A percentile compares a stretch with the other conserved stretches of the same genome.
These are phyloP conservation scores for Pseudotsuga menziesii DNA, from an alignment of 75 land plant species.

Conservation along the genomic window DNA sequence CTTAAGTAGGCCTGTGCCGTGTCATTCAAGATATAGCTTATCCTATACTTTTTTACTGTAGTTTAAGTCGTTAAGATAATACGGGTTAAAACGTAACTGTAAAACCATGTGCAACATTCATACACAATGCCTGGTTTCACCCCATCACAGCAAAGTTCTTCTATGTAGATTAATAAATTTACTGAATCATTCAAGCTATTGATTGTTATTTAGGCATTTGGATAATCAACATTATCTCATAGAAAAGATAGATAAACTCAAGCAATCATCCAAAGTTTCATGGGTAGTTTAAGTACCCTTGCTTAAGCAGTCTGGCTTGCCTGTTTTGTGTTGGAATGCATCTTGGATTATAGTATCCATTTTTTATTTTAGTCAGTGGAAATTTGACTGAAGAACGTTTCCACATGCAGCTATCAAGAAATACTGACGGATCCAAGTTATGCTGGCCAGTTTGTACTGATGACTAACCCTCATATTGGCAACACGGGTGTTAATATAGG, in stretches of 20 bases:
- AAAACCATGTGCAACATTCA: too few relatives aligned
- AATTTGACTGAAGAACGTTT: not conserved
- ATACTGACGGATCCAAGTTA: constrained; percentile 98
- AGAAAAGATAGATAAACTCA: not conserved
- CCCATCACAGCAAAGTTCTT: too few relatives aligned
- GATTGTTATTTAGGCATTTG: not conserved
- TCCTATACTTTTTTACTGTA: too few relatives aligned
- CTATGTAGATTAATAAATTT: too few relatives aligned
- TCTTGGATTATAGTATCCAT: not conserved
- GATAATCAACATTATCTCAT: not conserved
- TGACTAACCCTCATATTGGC: constrained; percentile 98
- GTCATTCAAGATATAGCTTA: too few relatives aligned
- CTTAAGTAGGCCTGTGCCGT: too few relatives aligned
- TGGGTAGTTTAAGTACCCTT: not conserved
- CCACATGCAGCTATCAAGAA: constrained; percentile 78
- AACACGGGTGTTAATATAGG: constrained; percentile 94
- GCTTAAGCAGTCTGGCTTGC: not conserved
- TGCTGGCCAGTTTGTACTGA: constrained; percentile 97
- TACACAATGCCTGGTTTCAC: too few relatives aligned
- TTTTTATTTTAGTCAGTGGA: not conserved
- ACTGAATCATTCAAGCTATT: too few relatives aligned
- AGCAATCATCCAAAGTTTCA: not conserved
- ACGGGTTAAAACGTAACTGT: too few relatives aligned
- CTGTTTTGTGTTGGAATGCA: not conserved
- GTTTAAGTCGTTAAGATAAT: too few relatives aligned